A percentile compares a stretch with the other conserved stretches of the same genome.
Evolutionary conservation across 1,284 basidiomycete species (phyloP).

Genomic region (Ganoderma leucocontextum): DNA sequence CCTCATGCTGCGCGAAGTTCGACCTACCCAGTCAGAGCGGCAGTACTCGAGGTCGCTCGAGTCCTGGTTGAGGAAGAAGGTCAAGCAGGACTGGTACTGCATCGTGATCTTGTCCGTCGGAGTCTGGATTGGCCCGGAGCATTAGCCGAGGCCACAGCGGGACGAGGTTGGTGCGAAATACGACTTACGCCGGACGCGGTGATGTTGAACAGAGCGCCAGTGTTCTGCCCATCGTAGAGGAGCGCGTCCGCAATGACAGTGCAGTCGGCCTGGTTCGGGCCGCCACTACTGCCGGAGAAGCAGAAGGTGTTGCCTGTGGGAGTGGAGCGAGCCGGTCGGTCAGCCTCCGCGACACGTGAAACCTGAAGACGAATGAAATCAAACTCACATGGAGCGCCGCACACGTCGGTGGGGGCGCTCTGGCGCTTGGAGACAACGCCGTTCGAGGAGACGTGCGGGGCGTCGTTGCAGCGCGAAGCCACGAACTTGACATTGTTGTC

Average conservation of each 20-base stretch:
- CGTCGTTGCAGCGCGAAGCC: constrained; percentile 42
- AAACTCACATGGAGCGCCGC: constrained; percentile 51
- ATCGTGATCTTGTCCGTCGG: constrained; percentile 37
- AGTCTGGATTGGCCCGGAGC: constrained; percentile 20
- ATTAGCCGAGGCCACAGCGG: background rate
- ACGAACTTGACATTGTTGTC: constrained; percentile 47
- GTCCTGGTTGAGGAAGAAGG: constrained; percentile 41
- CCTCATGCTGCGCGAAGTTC: background rate
- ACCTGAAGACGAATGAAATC: background rate
- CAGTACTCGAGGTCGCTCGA: constrained; percentile 37
- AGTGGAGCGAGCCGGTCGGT: background rate
- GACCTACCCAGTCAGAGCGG: constrained; percentile 41
- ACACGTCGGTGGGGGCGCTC: constrained; percentile 43
- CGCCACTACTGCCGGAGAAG: constrained; percentile 52
- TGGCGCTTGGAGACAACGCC: constrained; percentile 29
- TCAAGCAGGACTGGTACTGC: constrained; percentile 39
- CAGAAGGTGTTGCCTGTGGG: constrained; percentile 50
- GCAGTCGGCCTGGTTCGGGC: constrained; percentile 56
- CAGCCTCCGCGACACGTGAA: constrained; percentile 1
- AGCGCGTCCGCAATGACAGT: constrained; percentile 57
- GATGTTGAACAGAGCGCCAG: constrained; percentile 42
- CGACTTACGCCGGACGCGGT: constrained; percentile 25
- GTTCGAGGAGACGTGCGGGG: constrained; percentile 20
- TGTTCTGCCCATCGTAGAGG: constrained; percentile 54
- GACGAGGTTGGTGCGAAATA: background rate